Base-by-base conservation (phyloP, 345 rosid genomes). In the Eucalyptus globulus region DNA sequence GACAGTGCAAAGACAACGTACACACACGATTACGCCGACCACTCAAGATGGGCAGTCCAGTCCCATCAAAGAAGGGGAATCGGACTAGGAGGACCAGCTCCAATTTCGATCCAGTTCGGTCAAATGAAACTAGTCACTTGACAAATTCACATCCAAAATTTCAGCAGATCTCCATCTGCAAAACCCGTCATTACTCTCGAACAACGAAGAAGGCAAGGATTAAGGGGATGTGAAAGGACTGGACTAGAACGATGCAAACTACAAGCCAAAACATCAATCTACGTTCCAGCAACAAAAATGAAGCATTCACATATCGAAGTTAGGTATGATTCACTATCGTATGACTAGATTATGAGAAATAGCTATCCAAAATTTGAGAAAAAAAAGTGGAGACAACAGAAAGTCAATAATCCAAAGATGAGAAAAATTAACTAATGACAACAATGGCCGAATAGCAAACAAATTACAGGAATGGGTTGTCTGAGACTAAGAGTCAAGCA, bases 211-310 rank as follows among this genome's bases (percentile, higher is more conserved):
- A 58, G n/a, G 14, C n/a, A 26, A 58, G 14, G 65, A 58, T 58
- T 58, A 58, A 2, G 65, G n/a, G 22, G n/a, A 27, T 21, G 29
- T 9, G 0, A 0, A 58, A 58, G 14, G n/a, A 26, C 1, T 0
- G 0, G 67, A 58, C 29, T 1, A 58, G 9, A 58, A 58, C 4
- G 2, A 58, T 58, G 65, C 65, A 26, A 58, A 58, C 65, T 0
- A 58, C 3, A 58, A 58, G n/a, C n/a, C n/a, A 58, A 58, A 58
- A 56, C 62, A 9, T 9, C 3, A 2, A 26, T 58, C 65, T 58
- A 26, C 7, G 0, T 58, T 1, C 29, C 7, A 58, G 0, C 0
- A 1, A 26, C 14, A 58, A 54, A 58, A 58, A 26, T 58, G 65
- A 58, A 58, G 65, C 7, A 58, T 26, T 58, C n/a, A 26, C 14